phyloP scores from a whole-genome alignment of 192 early-diverging fungal species.

The Gigaspora rosea region DNA sequence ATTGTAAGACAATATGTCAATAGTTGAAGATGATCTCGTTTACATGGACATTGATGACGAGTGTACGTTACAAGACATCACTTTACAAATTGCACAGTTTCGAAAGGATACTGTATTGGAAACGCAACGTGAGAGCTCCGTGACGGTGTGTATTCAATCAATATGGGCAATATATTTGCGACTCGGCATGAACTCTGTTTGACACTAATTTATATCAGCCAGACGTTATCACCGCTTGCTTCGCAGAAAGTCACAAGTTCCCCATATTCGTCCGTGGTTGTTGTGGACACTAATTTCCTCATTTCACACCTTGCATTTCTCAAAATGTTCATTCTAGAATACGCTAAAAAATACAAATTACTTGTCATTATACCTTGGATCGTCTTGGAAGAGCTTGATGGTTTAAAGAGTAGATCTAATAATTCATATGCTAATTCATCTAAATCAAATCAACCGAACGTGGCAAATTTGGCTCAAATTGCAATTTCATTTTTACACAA shows the following conservation, averaged over 20 bases:
- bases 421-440: constrained; percentile 15
- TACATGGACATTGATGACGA: constrained; percentile 36
- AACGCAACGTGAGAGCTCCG: background rate
- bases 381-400: constrained; percentile 59
- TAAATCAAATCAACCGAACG: constrained; percentile 27
- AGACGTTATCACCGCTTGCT: background rate
- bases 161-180: too few relatives aligned
- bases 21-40: background rate
- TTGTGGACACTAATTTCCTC: constrained; percentile 61
- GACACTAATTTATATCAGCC: background rate
- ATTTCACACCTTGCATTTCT: constrained; percentile 56
- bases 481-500: constrained; percentile 54
- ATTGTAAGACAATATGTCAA: background rate
- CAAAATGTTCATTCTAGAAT: constrained; percentile 37
- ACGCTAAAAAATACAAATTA: constrained; percentile 25
- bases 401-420: constrained; percentile 43
- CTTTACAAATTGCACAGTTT: constrained; percentile 27
- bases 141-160: background rate
- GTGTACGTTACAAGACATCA: constrained; percentile 19
- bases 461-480: constrained; percentile 44
- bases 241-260: background rate
- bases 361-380: constrained; percentile 60
- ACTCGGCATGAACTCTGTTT: background rate
- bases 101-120: constrained; percentile 2
- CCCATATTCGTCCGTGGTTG: constrained; percentile 27